These are phyloP conservation scores for Microcyclospora tardicrescens DNA, from an alignment of 2,329 filamentous ascomycete species.

Conservation along the genomic window DNA sequence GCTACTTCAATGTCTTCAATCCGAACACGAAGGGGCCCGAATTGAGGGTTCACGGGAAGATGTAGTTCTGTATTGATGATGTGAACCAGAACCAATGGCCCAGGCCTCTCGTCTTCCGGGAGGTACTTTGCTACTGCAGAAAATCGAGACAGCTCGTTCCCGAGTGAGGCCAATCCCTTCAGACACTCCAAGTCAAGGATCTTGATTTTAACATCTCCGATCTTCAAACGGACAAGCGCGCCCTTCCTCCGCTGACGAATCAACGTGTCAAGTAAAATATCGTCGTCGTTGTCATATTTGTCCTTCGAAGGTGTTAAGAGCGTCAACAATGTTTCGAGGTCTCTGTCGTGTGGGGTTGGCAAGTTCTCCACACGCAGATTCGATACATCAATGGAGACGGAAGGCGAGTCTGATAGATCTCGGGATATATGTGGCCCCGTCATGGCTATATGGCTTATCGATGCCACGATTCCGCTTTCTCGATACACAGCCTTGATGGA, in stretches of 20 bases:
- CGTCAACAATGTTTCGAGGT: slow-evolving; percentile 69
- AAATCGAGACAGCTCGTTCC: slow-evolving; percentile 66
- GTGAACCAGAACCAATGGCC: slow-evolving; percentile 60
- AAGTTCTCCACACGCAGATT: slow-evolving; percentile 58
- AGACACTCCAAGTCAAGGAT: slow-evolving; percentile 54
- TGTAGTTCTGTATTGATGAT: slow-evolving; percentile 51
- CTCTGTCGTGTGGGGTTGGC: slow-evolving; percentile 58
- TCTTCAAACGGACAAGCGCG: slow-evolving; percentile 58
- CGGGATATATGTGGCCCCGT: slow-evolving; percentile 47
- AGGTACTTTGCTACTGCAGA: slow-evolving; percentile 87
- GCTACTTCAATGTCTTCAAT: slow-evolving; percentile 55
- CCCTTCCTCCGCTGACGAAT: slow-evolving; percentile 78
- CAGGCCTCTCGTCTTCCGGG: slow-evolving; percentile 87
- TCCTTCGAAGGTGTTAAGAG: slow-evolving; percentile 85
- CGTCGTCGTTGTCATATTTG: slow-evolving; percentile 78
- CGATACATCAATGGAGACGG: slow-evolving; percentile 10
- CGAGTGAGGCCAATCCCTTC: slow-evolving; percentile 54
- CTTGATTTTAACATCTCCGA: slow-evolving; percentile 51
- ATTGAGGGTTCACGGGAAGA: slow-evolving; percentile 51
- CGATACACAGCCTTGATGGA: slow-evolving; percentile 71
- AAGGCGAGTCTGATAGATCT: not conserved
- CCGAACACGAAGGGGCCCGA: slow-evolving; percentile 51
- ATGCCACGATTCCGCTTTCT: slow-evolving; percentile 56
- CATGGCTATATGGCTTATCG: slow-evolving; percentile 62
- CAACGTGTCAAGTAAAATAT: slow-evolving; percentile 88